Base-by-base conservation (phyloP, 2,329 filamentous ascomycete species). In the Fusarium sp. region DNA sequence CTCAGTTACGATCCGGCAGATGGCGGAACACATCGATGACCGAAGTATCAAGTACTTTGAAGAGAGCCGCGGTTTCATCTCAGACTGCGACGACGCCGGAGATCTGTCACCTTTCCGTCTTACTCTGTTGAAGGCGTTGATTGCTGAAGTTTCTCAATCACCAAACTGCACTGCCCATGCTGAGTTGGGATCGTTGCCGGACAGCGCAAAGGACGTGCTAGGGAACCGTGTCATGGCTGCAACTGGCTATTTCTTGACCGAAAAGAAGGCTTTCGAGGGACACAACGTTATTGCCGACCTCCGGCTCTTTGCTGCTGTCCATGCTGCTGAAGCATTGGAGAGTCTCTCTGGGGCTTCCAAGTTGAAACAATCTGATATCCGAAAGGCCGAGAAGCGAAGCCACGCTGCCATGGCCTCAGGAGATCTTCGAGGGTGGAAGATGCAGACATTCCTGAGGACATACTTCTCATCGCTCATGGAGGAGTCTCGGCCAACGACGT, bases 371-470 rank as follows among this genome's bases (percentile, higher is more conserved):
- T 79, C 81, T 4, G 75, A 82, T 11, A 63, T 81, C 14, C 79
- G 79, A 29, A 83, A 82, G 58, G 77, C 86, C 7, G 83, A 84
- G 59, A 81, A 82, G 66, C 73, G 79, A 56, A 83, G 81, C 58
- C 76, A 75, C 33, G 65, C 80, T 24, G 79, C 81, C 1, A 83
- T 86, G 76, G 54, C 76, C 7, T 69, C 76, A 6, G 84, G 83
- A 1, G 80, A 84, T 31, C 35, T 85, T 16, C 78, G 80, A 33
- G 86, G 85, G 7, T 89, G 87, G 87, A 84, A 84, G 71, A 73
- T 87, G 31, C 83, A 85, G 64, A 83, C 81, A 4, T 86, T 89
- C 64, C 74, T 88, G 10, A 81, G 81, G 6, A 83, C 77, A 6
- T 80, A 84, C 59, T 80, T 86, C 24, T 76, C 81, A 1, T 71